Base-by-base conservation (phyloP, 192 early-diverging fungal species). In the Umbelopsis sp. region DNA sequence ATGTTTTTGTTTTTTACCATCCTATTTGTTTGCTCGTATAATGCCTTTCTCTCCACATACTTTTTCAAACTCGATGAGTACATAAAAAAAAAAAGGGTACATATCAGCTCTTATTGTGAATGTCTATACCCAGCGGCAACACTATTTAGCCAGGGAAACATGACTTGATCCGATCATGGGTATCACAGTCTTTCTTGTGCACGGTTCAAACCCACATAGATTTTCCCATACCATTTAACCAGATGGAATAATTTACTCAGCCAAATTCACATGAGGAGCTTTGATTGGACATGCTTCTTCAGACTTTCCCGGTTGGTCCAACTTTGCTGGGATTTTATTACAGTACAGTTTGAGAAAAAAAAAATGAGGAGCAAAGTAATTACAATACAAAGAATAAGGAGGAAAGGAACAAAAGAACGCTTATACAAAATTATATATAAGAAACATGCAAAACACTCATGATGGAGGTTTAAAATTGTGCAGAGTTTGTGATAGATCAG, bases 401-500 rank as follows among this genome's bases (percentile, higher is more conserved):
- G 26, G 31, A 3, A 59, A 59, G 31, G 9, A 56, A 31, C 9
- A 9, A 29, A 59, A 17, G 56, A 16, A 49, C 47, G n/a, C 16
- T 49, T 62, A 34, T 17, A 29, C 17, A 34, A 36, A 29, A 32
- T 36, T 8, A 62, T 17, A 26, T 12, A 53, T 32, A 34, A 26
- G 31, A 34, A 16, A 25, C 2, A 7, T 16, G 5, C 14, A 4
- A 32, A 26, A 4, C 3, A 1, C 8, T 32, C n/a, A 62, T 34
- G 29, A 11, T 32, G 56, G 56, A 32, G 56, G 56, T 31, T 62
- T 62, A 34, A 29, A 62, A 5, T 62, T 34, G 26, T 34, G 26
- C 20, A 62, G 31, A 4, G 56, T 34, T 20, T 62, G 56, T 62
- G 56, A 62, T 32, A 62, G 56, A 34, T 62, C 56, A 62, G 56